Evolutionary conservation across 2,329 filamentous ascomycete genomes (phyloP), one percentile per base, ranked within the genome.

Genomic region (Davidsoniella neocaledoniae): DNA sequence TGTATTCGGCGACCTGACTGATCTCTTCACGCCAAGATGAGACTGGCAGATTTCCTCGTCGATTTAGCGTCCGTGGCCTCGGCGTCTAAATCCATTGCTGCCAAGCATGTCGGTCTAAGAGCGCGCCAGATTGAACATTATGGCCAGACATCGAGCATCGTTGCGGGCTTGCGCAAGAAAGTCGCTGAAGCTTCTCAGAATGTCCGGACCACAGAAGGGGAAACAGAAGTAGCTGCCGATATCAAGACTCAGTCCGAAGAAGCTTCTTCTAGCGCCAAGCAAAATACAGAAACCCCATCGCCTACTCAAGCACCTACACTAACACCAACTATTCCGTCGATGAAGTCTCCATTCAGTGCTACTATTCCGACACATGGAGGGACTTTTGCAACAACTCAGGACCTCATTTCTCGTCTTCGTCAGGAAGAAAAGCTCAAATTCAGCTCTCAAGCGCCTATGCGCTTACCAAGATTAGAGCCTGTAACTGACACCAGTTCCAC

Each of bases 11-110:
- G 29, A 33, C 4, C 8, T 33, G 3, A 9, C 29, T 2, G 29
- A 33, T 12, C 9, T 12, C 12, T 10, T 33, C 4, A 12, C 12
- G 8, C 29, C 12, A 33, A 9, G 4, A 79, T 79, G 75, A 67
- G 74, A 63, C 68, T 77, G 71, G 75, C 73, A 66, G 80, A 75
- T 66, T 76, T 72, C 60, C 66, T 71, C 55, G 68, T 87, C 61
- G 84, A 88, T 66, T 68, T 83, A 58, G 77, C 79, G 56, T 76
- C 79, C 54, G 70, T 88, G 55, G 70, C 82, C 62, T 77, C 73
- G 68, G 83, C 78, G 60, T 81, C 82, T 46, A 75, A 79, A 53
- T 74, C 74, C 33, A 72, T 88, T 54, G 81, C 80, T 45, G 64
- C 71, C 45, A 79, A 74, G 61, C 78, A 81, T 62, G 60, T 75